phyloP scores from a whole-genome alignment of 2,329 filamentous ascomycete genomes.

The Fusarium nodosum region DNA sequence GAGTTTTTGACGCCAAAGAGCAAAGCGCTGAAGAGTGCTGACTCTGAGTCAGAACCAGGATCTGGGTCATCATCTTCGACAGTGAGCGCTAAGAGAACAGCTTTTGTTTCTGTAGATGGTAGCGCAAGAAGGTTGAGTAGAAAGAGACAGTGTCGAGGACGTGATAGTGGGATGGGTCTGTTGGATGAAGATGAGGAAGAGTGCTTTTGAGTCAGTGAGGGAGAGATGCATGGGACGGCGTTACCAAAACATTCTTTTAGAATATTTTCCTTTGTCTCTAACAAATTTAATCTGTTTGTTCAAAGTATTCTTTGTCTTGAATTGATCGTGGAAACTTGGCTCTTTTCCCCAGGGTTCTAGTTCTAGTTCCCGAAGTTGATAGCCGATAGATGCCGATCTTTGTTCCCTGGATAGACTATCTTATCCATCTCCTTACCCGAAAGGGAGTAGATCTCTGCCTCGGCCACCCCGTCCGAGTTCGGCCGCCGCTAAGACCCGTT shows the following conservation, averaged over 20 bases:
- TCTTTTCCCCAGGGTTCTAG: background rate
- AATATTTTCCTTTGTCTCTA: slow-evolving; percentile 15
- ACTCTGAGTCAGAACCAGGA: background rate
- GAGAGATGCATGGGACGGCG: background rate
- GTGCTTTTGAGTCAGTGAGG: slow-evolving; percentile 37
- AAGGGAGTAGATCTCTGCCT: slow-evolving; percentile 10
- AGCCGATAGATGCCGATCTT: slow-evolving; percentile 29
- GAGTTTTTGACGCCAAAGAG: slow-evolving; percentile 57
- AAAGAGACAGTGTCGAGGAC: slow-evolving; percentile 47
- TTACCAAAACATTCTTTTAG: slow-evolving; percentile 23
- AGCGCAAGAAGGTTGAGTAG: background rate
- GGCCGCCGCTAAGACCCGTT: slow-evolving; percentile 26
- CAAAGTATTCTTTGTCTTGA: too few relatives aligned
- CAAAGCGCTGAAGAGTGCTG: slow-evolving; percentile 22
- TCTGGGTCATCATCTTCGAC: background rate
- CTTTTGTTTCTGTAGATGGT: background rate
- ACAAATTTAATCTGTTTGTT: too few relatives aligned
- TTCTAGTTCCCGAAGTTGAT: slow-evolving; percentile 9
- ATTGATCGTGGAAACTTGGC: slow-evolving; percentile 56
- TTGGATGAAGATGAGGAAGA: slow-evolving; percentile 66
- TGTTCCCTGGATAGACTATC: slow-evolving; percentile 32
- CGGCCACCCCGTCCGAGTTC: slow-evolving; percentile 42
- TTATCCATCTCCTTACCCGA: slow-evolving; percentile 14
- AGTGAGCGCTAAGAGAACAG: background rate
- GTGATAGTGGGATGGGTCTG: slow-evolving; percentile 69